Evolutionary conservation across 1,139 yeast species (phyloP).

Genomic region (Eremothecium cymbalariae): DNA sequence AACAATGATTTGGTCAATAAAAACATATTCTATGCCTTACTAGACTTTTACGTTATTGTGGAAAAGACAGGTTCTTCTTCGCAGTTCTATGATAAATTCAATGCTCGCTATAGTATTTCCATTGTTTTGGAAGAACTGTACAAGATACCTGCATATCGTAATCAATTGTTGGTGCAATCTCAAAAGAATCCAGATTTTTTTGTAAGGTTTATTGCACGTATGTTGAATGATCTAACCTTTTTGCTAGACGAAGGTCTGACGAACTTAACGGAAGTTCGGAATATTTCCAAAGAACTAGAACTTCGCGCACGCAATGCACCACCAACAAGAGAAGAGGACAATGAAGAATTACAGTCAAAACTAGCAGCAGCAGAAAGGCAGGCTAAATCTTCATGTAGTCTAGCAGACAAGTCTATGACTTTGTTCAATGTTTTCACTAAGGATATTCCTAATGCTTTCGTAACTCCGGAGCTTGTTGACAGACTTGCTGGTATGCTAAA

Average conservation of each 20-base stretch:
- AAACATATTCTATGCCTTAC: slow-evolving; percentile 68
- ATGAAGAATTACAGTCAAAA: slow-evolving; percentile 48
- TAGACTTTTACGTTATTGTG: slow-evolving; percentile 87
- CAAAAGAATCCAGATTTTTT: slow-evolving; percentile 67
- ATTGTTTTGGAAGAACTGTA: slow-evolving; percentile 76
- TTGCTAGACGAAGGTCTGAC: slow-evolving; percentile 84
- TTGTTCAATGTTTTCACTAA: slow-evolving; percentile 74
- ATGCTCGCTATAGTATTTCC: slow-evolving; percentile 79
- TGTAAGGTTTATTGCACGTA: slow-evolving; percentile 83
- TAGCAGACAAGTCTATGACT: slow-evolving; percentile 75
- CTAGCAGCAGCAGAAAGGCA: slow-evolving; percentile 60
- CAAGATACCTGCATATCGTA: slow-evolving; percentile 60
- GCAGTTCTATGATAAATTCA: slow-evolving; percentile 93
- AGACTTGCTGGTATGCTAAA: slow-evolving; percentile 93
- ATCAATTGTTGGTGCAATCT: slow-evolving; percentile 63
- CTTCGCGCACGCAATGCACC: slow-evolving; percentile 35
- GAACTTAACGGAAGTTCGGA: slow-evolving; percentile 69
- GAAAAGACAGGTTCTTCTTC: slow-evolving; percentile 94
- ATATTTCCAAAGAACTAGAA: slow-evolving; percentile 53
- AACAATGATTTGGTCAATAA: slow-evolving; percentile 54
- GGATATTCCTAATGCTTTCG: slow-evolving; percentile 81
- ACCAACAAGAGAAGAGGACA: slow-evolving; percentile 45
- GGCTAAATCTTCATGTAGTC: slow-evolving; percentile 74
- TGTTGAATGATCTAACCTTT: slow-evolving; percentile 90
- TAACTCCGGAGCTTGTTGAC: slow-evolving; percentile 83